These are phyloP conservation scores for Eudorina sp. DNA, from an alignment of 139 green algal species.

Conservation along the genomic window DNA sequence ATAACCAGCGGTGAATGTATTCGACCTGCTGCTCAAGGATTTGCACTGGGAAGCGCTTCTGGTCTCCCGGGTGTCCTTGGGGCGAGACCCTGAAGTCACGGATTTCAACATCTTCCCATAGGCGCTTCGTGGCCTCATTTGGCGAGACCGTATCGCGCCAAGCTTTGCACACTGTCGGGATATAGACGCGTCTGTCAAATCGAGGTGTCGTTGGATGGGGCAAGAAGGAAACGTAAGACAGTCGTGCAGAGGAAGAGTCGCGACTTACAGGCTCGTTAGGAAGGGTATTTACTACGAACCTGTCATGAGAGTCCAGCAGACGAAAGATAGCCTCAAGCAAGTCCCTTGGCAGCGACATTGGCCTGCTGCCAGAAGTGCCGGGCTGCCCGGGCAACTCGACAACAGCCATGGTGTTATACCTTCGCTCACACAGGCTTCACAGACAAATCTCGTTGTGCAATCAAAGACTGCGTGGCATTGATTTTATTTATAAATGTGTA, in stretches of 20 bases:
- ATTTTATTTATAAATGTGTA: too few species aligned
- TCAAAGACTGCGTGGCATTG: too few species aligned
- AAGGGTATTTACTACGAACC: neutral
- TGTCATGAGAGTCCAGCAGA: neutral
- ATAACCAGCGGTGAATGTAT: neutral
- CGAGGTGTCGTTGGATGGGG: neutral
- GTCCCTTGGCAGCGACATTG: neutral
- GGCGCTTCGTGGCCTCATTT: neutral
- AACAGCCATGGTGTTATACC: neutral
- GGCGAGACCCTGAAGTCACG: too few species aligned
- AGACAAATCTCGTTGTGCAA: too few species aligned
- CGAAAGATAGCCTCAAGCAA: slow-evolving; percentile 1
- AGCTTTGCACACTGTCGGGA: neutral
- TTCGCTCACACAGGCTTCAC: too few species aligned
- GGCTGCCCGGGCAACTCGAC: neutral
- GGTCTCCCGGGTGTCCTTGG: too few species aligned
- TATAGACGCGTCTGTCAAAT: neutral
- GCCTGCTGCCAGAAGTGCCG: too few species aligned
- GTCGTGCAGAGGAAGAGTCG: neutral
- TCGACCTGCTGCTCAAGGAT: neutral
- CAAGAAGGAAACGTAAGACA: neutral
- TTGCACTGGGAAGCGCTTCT: neutral
- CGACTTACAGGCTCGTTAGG: neutral
- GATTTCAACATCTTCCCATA: neutral
- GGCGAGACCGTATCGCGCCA: neutral